Base-by-base conservation (phyloP, 2,329 filamentous ascomycete species). In the Epichloe amarillans region DNA sequence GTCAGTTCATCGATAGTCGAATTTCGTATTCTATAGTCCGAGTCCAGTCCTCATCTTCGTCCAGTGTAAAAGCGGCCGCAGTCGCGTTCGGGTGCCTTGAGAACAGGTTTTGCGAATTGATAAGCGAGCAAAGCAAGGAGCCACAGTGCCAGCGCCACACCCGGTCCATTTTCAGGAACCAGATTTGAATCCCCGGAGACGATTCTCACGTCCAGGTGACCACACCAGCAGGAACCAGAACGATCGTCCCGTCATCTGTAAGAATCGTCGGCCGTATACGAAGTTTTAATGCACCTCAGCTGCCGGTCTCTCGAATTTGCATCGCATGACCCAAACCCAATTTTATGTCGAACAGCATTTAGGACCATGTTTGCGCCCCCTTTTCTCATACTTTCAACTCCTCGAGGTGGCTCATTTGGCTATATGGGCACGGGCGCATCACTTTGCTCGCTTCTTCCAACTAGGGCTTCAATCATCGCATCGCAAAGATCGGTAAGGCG, bases 1-100 rank as follows among this genome's bases (percentile, higher is more conserved):
- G 83, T 88, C 81, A 88, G 85, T 86, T 63, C 74, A 71, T 66
- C 68, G 60, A 59, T 58, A 62, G 59, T 55, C 56, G 58, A 54
- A 52, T 50, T 55, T 58, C 58, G 19, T 40, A 21, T 19, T 21
- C 15, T 19, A 12, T 26, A 46, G 33, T 58, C 57, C 59, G 58
- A 62, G 57, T 64, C 57, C 59, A 58, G 57, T 57, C 58, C 60
- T 30, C 60, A 61, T 58, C 55, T 58, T 63, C 59, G 57, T 59
- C 62, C 58, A 60, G 35, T 11, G 40, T 37, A 7, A 30, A 23
- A 10, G 5, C 43, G 12, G 52, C 57, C 55, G 54, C 52, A 48
- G 30, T 49, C 35, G 40, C 19, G 15, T 51, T 44, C 17, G 5
- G 41, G 17, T 17, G 36, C 26, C 8, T 38, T 17, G 38, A 42